Evolutionary conservation across 495 filamentous ascomycete species (phyloP).

Genomic region (Gamarada debralockiae): DNA sequence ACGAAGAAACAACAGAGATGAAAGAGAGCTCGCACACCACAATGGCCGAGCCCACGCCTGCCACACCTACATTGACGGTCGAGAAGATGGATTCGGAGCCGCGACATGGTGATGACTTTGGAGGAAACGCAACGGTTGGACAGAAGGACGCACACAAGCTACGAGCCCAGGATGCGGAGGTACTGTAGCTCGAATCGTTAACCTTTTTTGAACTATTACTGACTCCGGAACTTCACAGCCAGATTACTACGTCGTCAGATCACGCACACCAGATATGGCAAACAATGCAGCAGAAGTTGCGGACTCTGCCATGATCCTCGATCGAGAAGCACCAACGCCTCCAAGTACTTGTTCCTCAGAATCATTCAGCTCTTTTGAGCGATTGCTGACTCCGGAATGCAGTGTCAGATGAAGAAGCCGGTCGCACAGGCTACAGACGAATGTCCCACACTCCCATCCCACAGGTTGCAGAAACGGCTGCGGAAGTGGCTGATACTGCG

Average conservation of each 20-base stretch:
- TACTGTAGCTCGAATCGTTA: too few species aligned
- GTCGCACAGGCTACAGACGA: constrained; percentile 27
- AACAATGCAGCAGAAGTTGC: constrained; percentile 36
- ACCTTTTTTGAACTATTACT: too few species aligned
- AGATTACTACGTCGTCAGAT: constrained; percentile 1
- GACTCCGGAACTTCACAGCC: too few species aligned
- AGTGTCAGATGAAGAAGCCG: constrained; percentile 28
- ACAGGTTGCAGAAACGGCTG: constrained; percentile 37
- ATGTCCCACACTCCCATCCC: constrained; percentile 31
- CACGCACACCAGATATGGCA: constrained; percentile 13
- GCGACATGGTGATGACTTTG: constrained; percentile 4
- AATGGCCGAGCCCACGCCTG: not conserved
- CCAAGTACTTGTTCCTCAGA: too few species aligned
- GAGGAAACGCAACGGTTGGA: constrained; percentile 2
- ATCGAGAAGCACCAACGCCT: constrained; percentile 23
- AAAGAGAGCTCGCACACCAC: not conserved
- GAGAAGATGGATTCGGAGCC: constrained; percentile 10
- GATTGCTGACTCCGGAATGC: too few species aligned
- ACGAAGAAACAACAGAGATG: not conserved
- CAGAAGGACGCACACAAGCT: constrained; percentile 4
- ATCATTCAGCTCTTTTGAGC: too few species aligned
- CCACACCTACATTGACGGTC: constrained; percentile 5
- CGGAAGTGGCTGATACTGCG: constrained; percentile 45
- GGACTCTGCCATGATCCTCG: constrained; percentile 24
- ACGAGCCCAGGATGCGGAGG: constrained; percentile 5